A percentile compares a stretch with the other conserved stretches of the same genome.
These are phyloP conservation scores for Pleurotus djamor DNA, from an alignment of 768 basidiomycete genomes.

Conservation along the genomic window DNA sequence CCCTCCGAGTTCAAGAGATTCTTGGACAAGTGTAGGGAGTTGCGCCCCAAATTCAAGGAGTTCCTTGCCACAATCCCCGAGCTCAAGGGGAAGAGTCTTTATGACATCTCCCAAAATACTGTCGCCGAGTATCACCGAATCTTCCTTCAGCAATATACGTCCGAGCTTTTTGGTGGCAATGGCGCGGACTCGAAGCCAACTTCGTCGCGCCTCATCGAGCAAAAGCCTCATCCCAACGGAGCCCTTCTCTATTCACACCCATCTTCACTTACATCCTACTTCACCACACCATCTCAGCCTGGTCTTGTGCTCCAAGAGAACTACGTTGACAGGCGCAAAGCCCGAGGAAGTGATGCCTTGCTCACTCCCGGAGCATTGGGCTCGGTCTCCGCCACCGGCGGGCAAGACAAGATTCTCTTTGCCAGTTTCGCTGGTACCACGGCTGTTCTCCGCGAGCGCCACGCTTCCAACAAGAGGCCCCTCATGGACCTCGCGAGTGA, in stretches of 20 bases:
- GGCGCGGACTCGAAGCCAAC: slow-evolving; percentile 15
- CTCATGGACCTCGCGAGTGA: slow-evolving; percentile 25
- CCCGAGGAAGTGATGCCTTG: slow-evolving; percentile 1
- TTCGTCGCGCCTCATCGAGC: slow-evolving; percentile 43
- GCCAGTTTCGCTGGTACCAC: slow-evolving; percentile 46
- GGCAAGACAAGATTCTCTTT: slow-evolving; percentile 11
- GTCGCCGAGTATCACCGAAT: slow-evolving; percentile 20
- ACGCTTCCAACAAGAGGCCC: slow-evolving; percentile 11
- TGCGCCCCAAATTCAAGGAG: slow-evolving; percentile 54
- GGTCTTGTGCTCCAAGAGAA: slow-evolving; percentile 52
- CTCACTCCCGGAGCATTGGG: background rate
- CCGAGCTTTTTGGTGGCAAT: slow-evolving; percentile 14
- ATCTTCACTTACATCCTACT: slow-evolving; percentile 49
- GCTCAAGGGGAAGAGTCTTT: slow-evolving; percentile 15
- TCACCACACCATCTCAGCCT: slow-evolving; percentile 50
- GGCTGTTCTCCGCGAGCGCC: slow-evolving; percentile 18
- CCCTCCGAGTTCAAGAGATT: slow-evolving; percentile 56
- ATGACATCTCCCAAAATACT: slow-evolving; percentile 20
- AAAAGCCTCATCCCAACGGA: slow-evolving; percentile 60
- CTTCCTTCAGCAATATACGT: slow-evolving; percentile 37
- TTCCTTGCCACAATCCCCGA: slow-evolving; percentile 27
- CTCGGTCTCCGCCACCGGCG: background rate
- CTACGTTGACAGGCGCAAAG: slow-evolving; percentile 2
- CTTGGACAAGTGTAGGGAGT: slow-evolving; percentile 51
- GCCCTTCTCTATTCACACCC: slow-evolving; percentile 61